These are phyloP conservation scores for Ceratobasidium sp. DNA, from an alignment of 1,284 basidiomycete species.

Conservation along the genomic window DNA sequence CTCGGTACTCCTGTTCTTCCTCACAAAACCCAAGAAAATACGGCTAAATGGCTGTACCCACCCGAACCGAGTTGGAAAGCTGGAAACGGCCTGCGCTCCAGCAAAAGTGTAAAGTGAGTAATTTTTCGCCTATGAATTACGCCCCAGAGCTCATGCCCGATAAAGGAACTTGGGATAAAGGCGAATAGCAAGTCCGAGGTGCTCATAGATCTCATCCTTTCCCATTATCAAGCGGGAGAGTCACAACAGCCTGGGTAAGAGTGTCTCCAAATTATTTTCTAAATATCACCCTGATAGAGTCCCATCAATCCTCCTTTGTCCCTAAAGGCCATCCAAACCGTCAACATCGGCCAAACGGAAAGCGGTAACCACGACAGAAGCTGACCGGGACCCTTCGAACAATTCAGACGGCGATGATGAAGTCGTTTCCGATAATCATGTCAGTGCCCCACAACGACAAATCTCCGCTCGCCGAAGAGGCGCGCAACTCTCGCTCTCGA, in stretches of 20 bases:
- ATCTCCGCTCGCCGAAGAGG: constrained; percentile 23
- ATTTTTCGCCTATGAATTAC: background rate
- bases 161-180: constrained; percentile 31
- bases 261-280: background rate
- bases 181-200: constrained; percentile 31
- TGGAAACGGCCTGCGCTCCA: constrained; percentile 32
- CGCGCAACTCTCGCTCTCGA: background rate
- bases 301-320: background rate
- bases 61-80: constrained; percentile 10
- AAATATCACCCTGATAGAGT: background rate
- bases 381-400: background rate
- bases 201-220: constrained; percentile 13
- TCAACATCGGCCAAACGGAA: constrained; percentile 30
- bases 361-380: background rate
- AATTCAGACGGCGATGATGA: background rate
- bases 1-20: background rate
- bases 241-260: constrained; percentile 3
- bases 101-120: constrained; percentile 27
- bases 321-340: constrained; percentile 1
- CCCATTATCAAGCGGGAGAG: background rate
- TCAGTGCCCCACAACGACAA: constrained; percentile 15
- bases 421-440: constrained; percentile 2
- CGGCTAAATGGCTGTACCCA: constrained; percentile 18
- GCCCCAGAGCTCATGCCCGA: background rate
- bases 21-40: background rate